Evolutionary conservation across 805 yeast species (phyloP).

Genomic region (Candida orba): DNA sequence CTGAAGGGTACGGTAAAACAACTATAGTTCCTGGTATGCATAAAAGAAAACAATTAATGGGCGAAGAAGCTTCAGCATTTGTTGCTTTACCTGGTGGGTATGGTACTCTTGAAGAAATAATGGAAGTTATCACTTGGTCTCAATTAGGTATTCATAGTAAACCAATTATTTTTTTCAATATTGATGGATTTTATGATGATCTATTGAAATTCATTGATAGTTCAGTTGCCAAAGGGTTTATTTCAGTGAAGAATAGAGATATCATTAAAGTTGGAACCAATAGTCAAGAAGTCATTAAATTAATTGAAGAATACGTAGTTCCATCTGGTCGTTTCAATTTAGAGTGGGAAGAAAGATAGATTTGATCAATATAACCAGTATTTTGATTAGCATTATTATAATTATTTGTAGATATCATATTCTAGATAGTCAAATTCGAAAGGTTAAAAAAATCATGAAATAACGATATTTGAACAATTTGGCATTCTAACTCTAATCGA

Average conservation of each 20-base stretch:
- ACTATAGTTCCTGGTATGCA: constrained; percentile 86
- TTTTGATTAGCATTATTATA: too few relatives aligned
- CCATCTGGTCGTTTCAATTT: constrained; percentile 72
- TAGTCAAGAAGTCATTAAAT: constrained; percentile 58
- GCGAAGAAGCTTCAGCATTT: constrained; percentile 77
- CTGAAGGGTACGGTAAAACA: constrained; percentile 58
- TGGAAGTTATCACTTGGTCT: constrained; percentile 88
- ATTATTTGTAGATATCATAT: too few relatives aligned
- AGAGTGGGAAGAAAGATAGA: constrained; percentile 45
- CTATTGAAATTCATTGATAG: constrained; percentile 54
- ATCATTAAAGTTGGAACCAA: constrained; percentile 65
- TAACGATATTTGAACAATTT: too few relatives aligned
- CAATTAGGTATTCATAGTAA: constrained; percentile 81
- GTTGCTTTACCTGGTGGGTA: constrained; percentile 90
- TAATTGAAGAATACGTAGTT: constrained; percentile 50
- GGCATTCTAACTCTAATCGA: too few relatives aligned
- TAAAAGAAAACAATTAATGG: constrained; percentile 82
- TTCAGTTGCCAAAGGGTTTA: constrained; percentile 59
- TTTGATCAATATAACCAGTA: too few relatives aligned
- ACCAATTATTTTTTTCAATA: constrained; percentile 73
- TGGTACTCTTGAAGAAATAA: constrained; percentile 83
- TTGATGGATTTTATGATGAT: constrained; percentile 73
- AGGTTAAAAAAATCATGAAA: too few relatives aligned
- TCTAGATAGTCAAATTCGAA: too few relatives aligned
- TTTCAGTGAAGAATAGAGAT: constrained; percentile 56